These are phyloP conservation scores for Alternaria brassicicola DNA, from an alignment of 2,329 filamentous ascomycete genomes.

Conservation along the genomic window DNA sequence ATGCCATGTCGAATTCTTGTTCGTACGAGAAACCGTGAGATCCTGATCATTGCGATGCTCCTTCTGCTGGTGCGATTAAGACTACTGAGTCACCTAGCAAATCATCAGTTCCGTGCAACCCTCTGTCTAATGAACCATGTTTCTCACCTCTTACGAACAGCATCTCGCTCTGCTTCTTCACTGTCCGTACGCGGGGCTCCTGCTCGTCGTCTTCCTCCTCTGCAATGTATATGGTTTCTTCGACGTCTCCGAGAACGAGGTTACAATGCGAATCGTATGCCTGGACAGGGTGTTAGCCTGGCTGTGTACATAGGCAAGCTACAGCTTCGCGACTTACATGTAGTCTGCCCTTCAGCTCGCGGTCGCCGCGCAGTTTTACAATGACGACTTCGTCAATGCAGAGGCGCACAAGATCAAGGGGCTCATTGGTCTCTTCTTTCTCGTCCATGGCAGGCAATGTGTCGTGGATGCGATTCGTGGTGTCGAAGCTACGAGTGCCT, in stretches of 20 bases:
- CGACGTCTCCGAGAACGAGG: conserved; percentile 90
- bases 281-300: conserved; percentile 56
- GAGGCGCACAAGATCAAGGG: conserved; percentile 92
- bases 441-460: conserved; percentile 72
- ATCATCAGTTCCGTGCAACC: conserved; percentile 3
- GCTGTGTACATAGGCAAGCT: neutral
- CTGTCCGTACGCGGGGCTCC: conserved; percentile 64
- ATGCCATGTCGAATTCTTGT: conserved; percentile 6
- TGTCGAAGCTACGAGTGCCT: conserved; percentile 14
- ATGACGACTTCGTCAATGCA: conserved; percentile 96
- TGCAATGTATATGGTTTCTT: conserved; percentile 94
- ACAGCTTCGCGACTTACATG: conserved; percentile 66
- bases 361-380: conserved; percentile 93
- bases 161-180: conserved; percentile 98
- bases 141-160: conserved; percentile 87
- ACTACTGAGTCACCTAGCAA: conserved; percentile 57
- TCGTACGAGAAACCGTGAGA: conserved; percentile 9
- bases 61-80: conserved; percentile 53
- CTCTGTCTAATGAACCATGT: neutral
- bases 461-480: conserved; percentile 9
- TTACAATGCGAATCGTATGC: conserved; percentile 99
- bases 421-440: conserved; percentile 79
- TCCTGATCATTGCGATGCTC: conserved; percentile 33
- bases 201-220: conserved; percentile 86
- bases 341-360: conserved; percentile 91